Base-by-base conservation (phyloP, 2,329 filamentous ascomycete species). In the Zymoseptoria pseudotritici region DNA sequence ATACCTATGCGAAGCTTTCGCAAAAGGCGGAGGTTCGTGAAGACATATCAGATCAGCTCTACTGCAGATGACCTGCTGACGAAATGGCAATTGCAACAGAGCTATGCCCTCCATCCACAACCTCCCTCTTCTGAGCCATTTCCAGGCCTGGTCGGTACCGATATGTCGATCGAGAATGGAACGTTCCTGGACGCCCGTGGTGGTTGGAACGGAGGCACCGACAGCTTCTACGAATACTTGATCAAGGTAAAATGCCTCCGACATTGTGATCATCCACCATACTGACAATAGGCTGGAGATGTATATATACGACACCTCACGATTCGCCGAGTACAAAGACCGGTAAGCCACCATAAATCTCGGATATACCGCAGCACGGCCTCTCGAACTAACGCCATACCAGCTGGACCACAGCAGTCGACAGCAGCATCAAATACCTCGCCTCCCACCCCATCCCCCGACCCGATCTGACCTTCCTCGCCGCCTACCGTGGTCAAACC, bases 141-240 rank as follows among this genome's bases (percentile, higher is more conserved):
- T 73, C 89, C 90, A 0, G 90, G 91, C 9, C 78, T 96, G 20
- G 74, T 93, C 0, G 91, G 91, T 4, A 85, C 82, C 26, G 76
- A 82, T 54, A 81, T 96, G 49, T 79, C 85, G 65, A 80, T 90
- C 62, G 70, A 76, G 1, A 85, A 82, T 3, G 91, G 91, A 20
- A 68, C 78, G 7, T 93, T 95, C 66, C 66, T 82, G 13, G 83
- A 93, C 69, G 81, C 81, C 22, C 69, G 66, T 1, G 90, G 91
- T 56, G 88, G 89, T 52, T 96, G 90, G 90, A 82, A 83, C 49
- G 90, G 87, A 55, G 87, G 88, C 6, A 83, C 82, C 29, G 90
- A 95, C 73, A 90, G 86, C 51, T 95, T 87, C 76, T 96, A 95
- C 76, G 90, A 95, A 75, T 95, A 95, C 69, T 82, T 96, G 31